A percentile compares a stretch with the other conserved stretches of the same genome.
Conservation (phyloP, 2,329 filamentous ascomycete species). For the Simplicillium aogashimaense region DNA sequence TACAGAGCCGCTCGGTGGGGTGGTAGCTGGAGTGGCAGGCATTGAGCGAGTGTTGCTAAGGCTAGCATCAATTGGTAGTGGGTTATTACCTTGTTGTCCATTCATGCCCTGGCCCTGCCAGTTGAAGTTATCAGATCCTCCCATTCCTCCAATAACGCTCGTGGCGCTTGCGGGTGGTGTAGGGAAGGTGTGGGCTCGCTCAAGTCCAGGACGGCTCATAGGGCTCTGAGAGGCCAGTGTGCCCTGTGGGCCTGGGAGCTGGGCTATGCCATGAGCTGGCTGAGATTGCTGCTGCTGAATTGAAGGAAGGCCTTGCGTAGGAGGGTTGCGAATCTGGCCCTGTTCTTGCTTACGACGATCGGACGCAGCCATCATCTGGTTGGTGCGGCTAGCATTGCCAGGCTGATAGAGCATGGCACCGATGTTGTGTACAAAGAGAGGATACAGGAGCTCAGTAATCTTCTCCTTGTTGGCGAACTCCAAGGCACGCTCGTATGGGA, state of each 20-base stretch:
- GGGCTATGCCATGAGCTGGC: slow-evolving; percentile 44
- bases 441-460: slow-evolving; percentile 91
- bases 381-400: slow-evolving; percentile 72
- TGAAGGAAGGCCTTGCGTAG: slow-evolving; percentile 49
- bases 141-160: slow-evolving; percentile 67
- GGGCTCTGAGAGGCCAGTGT: slow-evolving; percentile 56
- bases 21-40: slow-evolving; percentile 83
- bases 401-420: slow-evolving; percentile 89
- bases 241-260: slow-evolving; percentile 45
- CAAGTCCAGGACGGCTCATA: slow-evolving; percentile 66
- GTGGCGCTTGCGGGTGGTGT: slow-evolving; percentile 92
- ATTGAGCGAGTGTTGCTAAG: slow-evolving; percentile 74
- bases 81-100: slow-evolving; percentile 52
- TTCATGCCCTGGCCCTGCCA: slow-evolving; percentile 60
- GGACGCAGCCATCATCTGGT: slow-evolving; percentile 77
- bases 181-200: slow-evolving; percentile 85
- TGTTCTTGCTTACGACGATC: slow-evolving; percentile 67
- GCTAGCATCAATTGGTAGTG: slow-evolving; percentile 37
- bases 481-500: slow-evolving; percentile 92
- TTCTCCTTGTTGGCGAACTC: slow-evolving; percentile 99
- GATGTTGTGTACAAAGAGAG: slow-evolving; percentile 96
- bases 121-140: slow-evolving; percentile 67
- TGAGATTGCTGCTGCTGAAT: slow-evolving; percentile 50
- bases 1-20: slow-evolving; percentile 68
- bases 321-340: slow-evolving; percentile 51